Evolutionary conservation across 2,329 filamentous ascomycete species (phyloP), one percentile per base, ranked within the genome.

Genomic region (Fusarium verticillioides): DNA sequence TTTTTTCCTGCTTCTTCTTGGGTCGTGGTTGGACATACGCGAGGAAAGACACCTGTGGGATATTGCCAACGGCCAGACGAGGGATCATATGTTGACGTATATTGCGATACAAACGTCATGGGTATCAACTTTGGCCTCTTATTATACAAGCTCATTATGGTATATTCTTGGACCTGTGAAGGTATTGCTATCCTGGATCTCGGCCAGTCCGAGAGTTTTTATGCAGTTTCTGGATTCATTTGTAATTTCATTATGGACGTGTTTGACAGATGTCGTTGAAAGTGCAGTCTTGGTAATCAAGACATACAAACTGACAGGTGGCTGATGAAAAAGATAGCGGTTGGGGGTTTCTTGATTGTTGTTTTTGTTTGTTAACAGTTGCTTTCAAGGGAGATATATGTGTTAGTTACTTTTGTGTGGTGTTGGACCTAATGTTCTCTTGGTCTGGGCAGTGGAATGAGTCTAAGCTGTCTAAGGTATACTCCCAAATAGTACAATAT

Each of bases 31-130:
- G 12, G 73, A 75, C 10, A 49, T 65, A 16, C 59, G 56, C 2
- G 43, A 52, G 11, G 79, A 82, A 60, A 71, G 75, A 56, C 11
- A 70, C 6, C 70, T 80, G 16, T 83, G 81, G 82, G 28, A 77
- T 16, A 54, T 66, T 40, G 81, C 76, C 10, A 83, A 83, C 53
- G 72, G 74, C 21, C 37, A 76, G 40, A 81, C 81, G n/a, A 72
- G 77, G 61, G 62, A 52, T n/a, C 76, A 81, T 37, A 70, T 82
- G 69, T 56, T 81, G 23, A 59, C 49, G 28, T 40, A 71, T 19
- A 59, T 54, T 23, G 62, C 63, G 18, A 63, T 62, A 16, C 46
- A 43, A 5, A 21, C 40, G 7, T 63, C 63, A 32, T 67, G 58
- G 57, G 32, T 60, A 49, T 50, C 64, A 18, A 54, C 26, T 42